Percentiles rank a stretch among this genome's conserved stretches.
phyloP scores from a whole-genome alignment of 768 basidiomycete species.

The Hygrocybe punicea region DNA sequence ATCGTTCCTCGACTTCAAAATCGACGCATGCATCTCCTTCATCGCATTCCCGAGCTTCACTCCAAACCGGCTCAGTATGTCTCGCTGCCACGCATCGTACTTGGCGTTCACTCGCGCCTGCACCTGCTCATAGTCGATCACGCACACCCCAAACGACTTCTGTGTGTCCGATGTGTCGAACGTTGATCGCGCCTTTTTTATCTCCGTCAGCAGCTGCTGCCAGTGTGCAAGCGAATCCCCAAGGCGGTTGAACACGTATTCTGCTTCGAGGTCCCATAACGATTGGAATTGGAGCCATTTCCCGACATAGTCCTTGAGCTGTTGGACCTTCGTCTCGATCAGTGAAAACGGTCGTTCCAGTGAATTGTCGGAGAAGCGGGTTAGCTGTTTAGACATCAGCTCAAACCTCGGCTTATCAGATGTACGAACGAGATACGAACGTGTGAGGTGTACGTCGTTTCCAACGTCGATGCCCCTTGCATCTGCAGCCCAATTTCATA shows the following conservation, averaged over 20 bases:
- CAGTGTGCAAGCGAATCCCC: slow-evolving; percentile 91
- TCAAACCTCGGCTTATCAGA: background rate
- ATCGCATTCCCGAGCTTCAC: slow-evolving; percentile 89
- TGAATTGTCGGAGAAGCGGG: slow-evolving; percentile 66
- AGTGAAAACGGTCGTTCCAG: slow-evolving; percentile 80
- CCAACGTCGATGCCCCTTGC: slow-evolving; percentile 60
- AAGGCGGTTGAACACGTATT: slow-evolving; percentile 92
- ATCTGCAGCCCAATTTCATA: slow-evolving; percentile 97
- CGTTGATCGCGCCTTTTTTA: slow-evolving; percentile 92
- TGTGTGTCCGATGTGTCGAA: slow-evolving; percentile 96
- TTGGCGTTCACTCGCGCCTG: slow-evolving; percentile 97
- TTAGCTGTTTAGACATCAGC: slow-evolving; percentile 49
- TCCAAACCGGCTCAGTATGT: slow-evolving; percentile 89
- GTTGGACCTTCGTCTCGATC: slow-evolving; percentile 84
- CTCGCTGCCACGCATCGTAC: slow-evolving; percentile 97
- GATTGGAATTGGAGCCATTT: slow-evolving; percentile 99
- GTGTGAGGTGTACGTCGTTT: slow-evolving; percentile 79
- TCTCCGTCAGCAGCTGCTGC: slow-evolving; percentile 95
- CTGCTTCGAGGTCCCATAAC: slow-evolving; percentile 95
- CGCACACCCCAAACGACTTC: slow-evolving; percentile 86
- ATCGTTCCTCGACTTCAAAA: slow-evolving; percentile 91
- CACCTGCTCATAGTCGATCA: slow-evolving; percentile 97
- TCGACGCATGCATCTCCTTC: slow-evolving; percentile 95
- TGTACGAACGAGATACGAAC: slow-evolving; percentile 42
- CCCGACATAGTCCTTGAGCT: slow-evolving; percentile 85